These are phyloP conservation scores for Phytophthora hibernalis DNA, from an alignment of 352 stramenopile species.

Conservation along the genomic window DNA sequence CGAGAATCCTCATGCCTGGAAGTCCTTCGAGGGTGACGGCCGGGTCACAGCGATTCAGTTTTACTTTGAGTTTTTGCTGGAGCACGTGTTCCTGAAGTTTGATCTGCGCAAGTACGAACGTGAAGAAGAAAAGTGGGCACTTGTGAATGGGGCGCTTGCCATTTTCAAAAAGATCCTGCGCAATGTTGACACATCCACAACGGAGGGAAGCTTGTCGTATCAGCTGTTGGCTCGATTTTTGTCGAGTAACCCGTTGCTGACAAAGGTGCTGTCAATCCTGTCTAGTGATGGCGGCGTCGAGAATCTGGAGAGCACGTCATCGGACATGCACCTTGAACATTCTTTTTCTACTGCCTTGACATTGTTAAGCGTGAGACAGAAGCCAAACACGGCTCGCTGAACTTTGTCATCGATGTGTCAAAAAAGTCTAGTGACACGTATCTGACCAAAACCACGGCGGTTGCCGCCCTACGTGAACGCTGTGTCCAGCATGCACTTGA, in stretches of 20 bases:
- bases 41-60: conserved; percentile 79
- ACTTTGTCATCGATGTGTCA: conserved; percentile 63
- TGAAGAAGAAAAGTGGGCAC: conserved; percentile 85
- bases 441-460: conserved; percentile 55
- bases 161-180: conserved; percentile 87
- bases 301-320: conserved; percentile 73
- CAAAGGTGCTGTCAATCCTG: conserved; percentile 77
- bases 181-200: conserved; percentile 48
- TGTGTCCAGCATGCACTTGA: conserved; percentile 82
- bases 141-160: conserved; percentile 70
- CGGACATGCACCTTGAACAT: conserved; percentile 78
- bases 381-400: conserved; percentile 70
- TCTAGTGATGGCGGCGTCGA: conserved; percentile 76
- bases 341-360: conserved; percentile 88
- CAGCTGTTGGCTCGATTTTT: conserved; percentile 77
- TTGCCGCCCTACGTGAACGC: conserved; percentile 64
- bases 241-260: conserved; percentile 66
- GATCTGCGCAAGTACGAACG: conserved; percentile 84
- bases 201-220: conserved; percentile 67
- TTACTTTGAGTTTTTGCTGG: conserved; percentile 87
- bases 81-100: conserved; percentile 88
- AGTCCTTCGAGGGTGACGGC: conserved; percentile 76
- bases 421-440: conserved; percentile 57
- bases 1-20: conserved; percentile 78
- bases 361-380: conserved; percentile 80